Conservation (phyloP, 2,329 filamentous ascomycete species). For the Xylaria sp. region DNA sequence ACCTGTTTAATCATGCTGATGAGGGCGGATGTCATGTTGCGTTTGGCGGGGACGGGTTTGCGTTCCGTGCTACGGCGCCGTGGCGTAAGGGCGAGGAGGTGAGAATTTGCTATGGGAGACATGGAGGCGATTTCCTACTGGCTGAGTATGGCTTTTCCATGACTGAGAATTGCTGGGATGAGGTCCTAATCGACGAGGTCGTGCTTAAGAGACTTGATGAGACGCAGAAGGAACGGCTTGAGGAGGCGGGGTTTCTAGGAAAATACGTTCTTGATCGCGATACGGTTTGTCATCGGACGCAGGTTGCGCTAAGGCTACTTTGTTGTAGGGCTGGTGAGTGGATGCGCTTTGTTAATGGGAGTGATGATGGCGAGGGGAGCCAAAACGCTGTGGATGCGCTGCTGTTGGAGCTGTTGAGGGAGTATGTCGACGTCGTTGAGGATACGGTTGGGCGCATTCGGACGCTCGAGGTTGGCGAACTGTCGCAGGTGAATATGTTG, state of each 20-base stretch:
- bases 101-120: constrained; percentile 74
- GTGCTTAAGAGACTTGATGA: constrained; percentile 53
- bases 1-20: constrained; percentile 72
- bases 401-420: constrained; percentile 52
- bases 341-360: constrained; percentile 57
- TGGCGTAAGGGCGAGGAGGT: constrained; percentile 72
- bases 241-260: constrained; percentile 60
- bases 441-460: constrained; percentile 47
- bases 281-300: constrained; percentile 64
- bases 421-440: constrained; percentile 50
- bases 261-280: constrained; percentile 62
- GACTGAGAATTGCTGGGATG: constrained; percentile 61
- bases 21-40: constrained; percentile 62
- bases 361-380: constrained; percentile 58
- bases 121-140: constrained; percentile 77
- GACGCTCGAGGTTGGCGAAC: constrained; percentile 43
- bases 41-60: constrained; percentile 62
- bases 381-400: constrained; percentile 53
- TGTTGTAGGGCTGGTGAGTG: constrained; percentile 54
- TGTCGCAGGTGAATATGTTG: constrained; percentile 53
- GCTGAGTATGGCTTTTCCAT: constrained; percentile 71
- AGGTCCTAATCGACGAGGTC: constrained; percentile 59
- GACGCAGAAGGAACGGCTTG: constrained; percentile 52
- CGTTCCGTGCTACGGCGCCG: constrained; percentile 60
- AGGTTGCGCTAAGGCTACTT: constrained; percentile 61